Percentiles rank a stretch among this genome's conserved stretches.
Evolutionary conservation across 2,329 filamentous ascomycete species (phyloP).

Genomic region (Mycocentrospora acerina): DNA sequence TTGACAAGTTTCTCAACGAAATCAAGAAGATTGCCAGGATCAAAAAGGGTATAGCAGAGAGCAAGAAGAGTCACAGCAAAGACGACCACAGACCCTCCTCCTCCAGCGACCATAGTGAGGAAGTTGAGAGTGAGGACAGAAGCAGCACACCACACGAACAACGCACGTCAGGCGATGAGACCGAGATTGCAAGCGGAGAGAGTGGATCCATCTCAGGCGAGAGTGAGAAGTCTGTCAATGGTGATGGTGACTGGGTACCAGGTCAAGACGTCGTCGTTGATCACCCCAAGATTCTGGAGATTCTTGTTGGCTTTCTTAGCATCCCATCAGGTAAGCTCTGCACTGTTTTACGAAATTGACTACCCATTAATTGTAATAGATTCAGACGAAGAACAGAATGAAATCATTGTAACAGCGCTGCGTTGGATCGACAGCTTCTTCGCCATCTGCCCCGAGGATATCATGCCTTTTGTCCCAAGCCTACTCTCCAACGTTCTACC

Average conservation of each 20-base stretch:
- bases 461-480: conserved; percentile 89
- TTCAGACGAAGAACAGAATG: conserved; percentile 66
- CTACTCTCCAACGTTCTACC: conserved; percentile 90
- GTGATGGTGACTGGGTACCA: conserved; percentile 93
- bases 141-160: conserved; percentile 51
- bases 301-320: conserved; percentile 84
- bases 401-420: conserved; percentile 85
- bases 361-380: conserved; percentile 28
- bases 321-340: conserved; percentile 68
- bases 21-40: conserved; percentile 93
- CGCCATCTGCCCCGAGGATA: conserved; percentile 95
- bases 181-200: conserved; percentile 47
- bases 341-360: not conserved
- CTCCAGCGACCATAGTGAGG: conserved; percentile 50
- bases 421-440: conserved; percentile 96
- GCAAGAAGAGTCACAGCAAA: conserved; percentile 67
- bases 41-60: conserved; percentile 89
- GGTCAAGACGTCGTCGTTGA: conserved; percentile 96
- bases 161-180: conserved; percentile 52
- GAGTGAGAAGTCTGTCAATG: conserved; percentile 48
- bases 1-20: conserved; percentile 88
- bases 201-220: conserved; percentile 36
- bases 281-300: conserved; percentile 87
- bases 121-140: conserved; percentile 56
- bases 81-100: conserved; percentile 69